Percentiles rank a stretch among this genome's conserved stretches.
phyloP scores from a whole-genome alignment of 441 rosid genomes.

The Rhodomyrtus psidioides region DNA sequence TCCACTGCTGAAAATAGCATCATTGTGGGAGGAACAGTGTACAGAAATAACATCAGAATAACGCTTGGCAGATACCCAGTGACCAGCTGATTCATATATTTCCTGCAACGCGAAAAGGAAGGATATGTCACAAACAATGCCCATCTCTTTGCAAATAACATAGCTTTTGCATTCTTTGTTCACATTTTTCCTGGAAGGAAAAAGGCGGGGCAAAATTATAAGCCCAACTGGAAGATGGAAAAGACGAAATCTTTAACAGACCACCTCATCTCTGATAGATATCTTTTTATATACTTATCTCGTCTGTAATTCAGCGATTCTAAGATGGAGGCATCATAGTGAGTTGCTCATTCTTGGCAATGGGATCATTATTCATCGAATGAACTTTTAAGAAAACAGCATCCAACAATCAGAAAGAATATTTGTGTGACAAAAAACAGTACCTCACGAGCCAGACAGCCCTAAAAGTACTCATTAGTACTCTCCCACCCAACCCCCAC shows the following conservation, averaged over 20 bases:
- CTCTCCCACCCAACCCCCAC: too few relatives aligned
- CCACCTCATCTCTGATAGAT: neutral
- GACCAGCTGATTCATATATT: conserved; percentile 40
- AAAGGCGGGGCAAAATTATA: neutral
- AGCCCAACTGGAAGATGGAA: neutral
- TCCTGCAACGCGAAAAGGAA: conserved; percentile 36
- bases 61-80: conserved; percentile 98
- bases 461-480: too few relatives aligned
- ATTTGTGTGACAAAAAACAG: too few relatives aligned
- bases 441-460: too few relatives aligned
- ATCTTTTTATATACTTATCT: too few relatives aligned
- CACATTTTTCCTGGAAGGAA: neutral
- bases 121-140: neutral
- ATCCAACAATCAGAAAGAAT: too few relatives aligned
- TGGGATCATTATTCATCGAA: neutral
- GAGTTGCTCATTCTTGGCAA: neutral
- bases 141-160: neutral
- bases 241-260: neutral
- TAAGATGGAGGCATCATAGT: neutral
- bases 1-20: conserved; percentile 71
- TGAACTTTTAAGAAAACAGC: neutral
- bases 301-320: neutral
- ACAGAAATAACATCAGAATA: conserved; percentile 50
- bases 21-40: conserved; percentile 85
- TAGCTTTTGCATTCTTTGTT: neutral